Conservation (phyloP, 306 rosid species). For the Arachis stenosperma region DNA sequence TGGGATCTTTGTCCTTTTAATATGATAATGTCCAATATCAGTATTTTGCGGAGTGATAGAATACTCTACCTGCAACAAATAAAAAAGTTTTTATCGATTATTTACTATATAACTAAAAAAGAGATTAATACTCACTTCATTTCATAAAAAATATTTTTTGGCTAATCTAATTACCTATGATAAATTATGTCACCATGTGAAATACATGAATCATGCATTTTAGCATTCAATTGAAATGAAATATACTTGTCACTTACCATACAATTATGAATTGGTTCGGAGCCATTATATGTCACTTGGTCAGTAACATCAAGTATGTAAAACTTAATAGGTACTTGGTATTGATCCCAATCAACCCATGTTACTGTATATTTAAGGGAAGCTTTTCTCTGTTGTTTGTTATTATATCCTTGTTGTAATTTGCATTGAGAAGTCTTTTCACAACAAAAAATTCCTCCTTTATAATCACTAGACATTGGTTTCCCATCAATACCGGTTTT, state of each 20-base stretch:
- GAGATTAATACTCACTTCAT: neutral
- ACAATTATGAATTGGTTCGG: slow-evolving; percentile 11
- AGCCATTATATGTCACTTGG: neutral
- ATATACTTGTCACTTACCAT: neutral
- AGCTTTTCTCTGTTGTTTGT: neutral
- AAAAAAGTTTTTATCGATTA: no score
- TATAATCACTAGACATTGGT: neutral
- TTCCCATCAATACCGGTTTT: neutral
- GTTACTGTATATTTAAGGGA: slow-evolving; percentile 18
- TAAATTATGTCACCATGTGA: no score
- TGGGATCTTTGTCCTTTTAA: neutral
- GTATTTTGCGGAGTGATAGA: neutral
- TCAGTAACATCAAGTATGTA: slow-evolving; percentile 26
- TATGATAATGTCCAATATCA: neutral
- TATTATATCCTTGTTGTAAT: neutral
- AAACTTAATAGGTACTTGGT: slow-evolving; percentile 13
- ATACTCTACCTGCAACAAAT: neutral
- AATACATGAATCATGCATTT: no score
- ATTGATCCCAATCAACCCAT: slow-evolving; percentile 15
- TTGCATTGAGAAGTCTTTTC: neutral
- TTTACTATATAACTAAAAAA: neutral
- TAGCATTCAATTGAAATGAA: no score
- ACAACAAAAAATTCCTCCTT: slow-evolving; percentile 40
- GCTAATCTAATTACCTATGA: no score
- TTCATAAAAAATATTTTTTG: no score